Conservation (phyloP, 768 basidiomycete genomes). For the Clitopilus hobsonii region DNA sequence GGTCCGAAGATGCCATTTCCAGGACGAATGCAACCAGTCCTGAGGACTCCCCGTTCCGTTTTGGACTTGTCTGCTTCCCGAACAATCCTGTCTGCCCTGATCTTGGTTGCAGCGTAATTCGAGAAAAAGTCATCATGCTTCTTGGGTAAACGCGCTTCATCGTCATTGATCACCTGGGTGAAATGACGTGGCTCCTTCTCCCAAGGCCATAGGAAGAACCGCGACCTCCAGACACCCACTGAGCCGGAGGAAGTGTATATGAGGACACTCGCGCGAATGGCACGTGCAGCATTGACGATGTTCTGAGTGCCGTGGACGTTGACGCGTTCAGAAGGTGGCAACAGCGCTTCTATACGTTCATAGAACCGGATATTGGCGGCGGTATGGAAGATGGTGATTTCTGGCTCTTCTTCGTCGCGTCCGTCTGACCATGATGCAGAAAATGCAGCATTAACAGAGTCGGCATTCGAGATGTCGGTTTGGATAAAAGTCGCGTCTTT, state of each 20-base stretch:
- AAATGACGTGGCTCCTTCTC: conserved; percentile 51
- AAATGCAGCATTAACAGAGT: conserved; percentile 58
- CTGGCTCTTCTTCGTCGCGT: conserved; percentile 16
- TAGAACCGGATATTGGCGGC: conserved; percentile 78
- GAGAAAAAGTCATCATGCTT: conserved; percentile 66
- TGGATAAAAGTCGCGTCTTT: conserved; percentile 52
- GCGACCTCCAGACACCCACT: conserved; percentile 48
- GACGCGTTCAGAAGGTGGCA: conserved; percentile 52
- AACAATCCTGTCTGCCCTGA: conserved; percentile 45
- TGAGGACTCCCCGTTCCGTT: conserved; percentile 29
- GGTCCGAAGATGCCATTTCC: conserved; percentile 76
- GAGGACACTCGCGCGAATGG: conserved; percentile 50
- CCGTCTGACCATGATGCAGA: conserved; percentile 54
- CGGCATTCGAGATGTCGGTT: conserved; percentile 52
- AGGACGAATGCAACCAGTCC: conserved; percentile 74
- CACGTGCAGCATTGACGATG: conserved; percentile 53
- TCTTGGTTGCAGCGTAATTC: conserved; percentile 71
- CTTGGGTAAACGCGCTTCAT: conserved; percentile 46
- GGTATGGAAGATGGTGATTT: conserved; percentile 70
- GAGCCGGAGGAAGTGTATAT: conserved; percentile 76
- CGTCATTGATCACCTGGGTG: conserved; percentile 62
- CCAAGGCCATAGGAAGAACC: conserved; percentile 77
- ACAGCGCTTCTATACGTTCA: conserved; percentile 50
- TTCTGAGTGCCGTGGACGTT: conserved; percentile 69
- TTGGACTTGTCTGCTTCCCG: conserved; percentile 30